phyloP scores from a whole-genome alignment of 2,329 filamentous ascomycete species.

The Venturiaceae sp. region DNA sequence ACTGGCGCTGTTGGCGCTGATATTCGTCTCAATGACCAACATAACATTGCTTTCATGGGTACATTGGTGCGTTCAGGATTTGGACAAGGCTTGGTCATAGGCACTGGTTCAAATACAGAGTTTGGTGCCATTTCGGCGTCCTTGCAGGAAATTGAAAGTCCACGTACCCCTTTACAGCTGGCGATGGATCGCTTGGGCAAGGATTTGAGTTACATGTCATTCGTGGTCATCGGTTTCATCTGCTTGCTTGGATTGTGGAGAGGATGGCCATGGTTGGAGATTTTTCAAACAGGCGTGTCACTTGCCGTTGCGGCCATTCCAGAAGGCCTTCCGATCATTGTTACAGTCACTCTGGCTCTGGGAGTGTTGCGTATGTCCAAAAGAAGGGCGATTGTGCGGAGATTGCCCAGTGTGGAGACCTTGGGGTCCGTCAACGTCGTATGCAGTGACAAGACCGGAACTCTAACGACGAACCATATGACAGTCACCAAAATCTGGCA shows the following conservation, averaged over 20 bases:
- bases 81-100: conserved; percentile 94
- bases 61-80: conserved; percentile 91
- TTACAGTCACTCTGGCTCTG: conserved; percentile 89
- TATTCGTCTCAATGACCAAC: conserved; percentile 61
- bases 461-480: conserved; percentile 96
- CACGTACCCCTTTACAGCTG: conserved; percentile 82
- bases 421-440: conserved; percentile 99
- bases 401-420: conserved; percentile 94
- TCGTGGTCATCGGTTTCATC: conserved; percentile 87
- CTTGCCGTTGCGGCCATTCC: conserved; percentile 93
- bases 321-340: conserved; percentile 93
- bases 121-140: conserved; percentile 95
- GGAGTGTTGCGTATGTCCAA: conserved; percentile 95
- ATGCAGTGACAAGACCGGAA: conserved; percentile 95
- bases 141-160: conserved; percentile 89
- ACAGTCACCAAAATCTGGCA: conserved; percentile 95
- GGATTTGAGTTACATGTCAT: conserved; percentile 93
- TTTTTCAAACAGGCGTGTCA: conserved; percentile 96
- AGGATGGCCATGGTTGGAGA: conserved; percentile 81
- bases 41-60: conserved; percentile 97
- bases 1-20: conserved; percentile 52
- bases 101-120: conserved; percentile 85
- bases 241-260: conserved; percentile 84
- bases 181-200: conserved; percentile 98
- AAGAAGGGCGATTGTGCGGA: conserved; percentile 87